Evolutionary conservation across 345 rosid genomes (phyloP), one percentile per base, ranked within the genome.

Genomic region (Dipteronia sinensis): DNA sequence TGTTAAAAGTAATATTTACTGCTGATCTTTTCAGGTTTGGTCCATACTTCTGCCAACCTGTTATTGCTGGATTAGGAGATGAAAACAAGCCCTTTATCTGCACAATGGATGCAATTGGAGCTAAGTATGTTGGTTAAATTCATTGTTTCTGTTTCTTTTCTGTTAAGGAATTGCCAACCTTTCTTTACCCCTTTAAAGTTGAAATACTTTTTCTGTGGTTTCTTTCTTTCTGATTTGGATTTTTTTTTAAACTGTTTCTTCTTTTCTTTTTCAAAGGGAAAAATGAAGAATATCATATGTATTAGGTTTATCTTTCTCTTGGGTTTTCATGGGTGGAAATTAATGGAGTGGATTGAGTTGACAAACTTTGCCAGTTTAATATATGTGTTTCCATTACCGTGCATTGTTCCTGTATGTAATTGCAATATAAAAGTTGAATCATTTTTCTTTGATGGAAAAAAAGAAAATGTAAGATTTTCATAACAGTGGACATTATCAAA

Each of bases 81-180:
- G 98, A 94, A 75, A 90, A 92, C 84, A 92, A 92, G 84, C 99
- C 99, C 47, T 96, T 96, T 80, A 94, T 96, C 71, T 96, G 99
- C 84, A 96, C 99, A 13, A 93, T 91, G 99, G 99, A 96, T 83
- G 91, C 95, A 0, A 93, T 93, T 83, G 98, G 98, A 78, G 99
- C 97, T 69, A 94, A 94, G 99, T 96, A 89, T 69, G 94, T 83
- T 82, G 59, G 42, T 80, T 58, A 72, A 10, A 47, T 53, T 15
- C 7, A 51, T 31, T 53, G 20, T 13, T 65, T 12, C 20, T 44
- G 17, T 25, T 74, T 61, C 5, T 10, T 47, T 65, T n/a, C 19
- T 15, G 38, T 47, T 13, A 29, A 25, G 10, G 63, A 49, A 62
- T 46, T 17, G n/a, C 58, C 20, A 5, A 72, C 51, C 29, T 64